These are phyloP conservation scores for Quercus gilva DNA, from an alignment of 306 rosid species.

Conservation along the genomic window DNA sequence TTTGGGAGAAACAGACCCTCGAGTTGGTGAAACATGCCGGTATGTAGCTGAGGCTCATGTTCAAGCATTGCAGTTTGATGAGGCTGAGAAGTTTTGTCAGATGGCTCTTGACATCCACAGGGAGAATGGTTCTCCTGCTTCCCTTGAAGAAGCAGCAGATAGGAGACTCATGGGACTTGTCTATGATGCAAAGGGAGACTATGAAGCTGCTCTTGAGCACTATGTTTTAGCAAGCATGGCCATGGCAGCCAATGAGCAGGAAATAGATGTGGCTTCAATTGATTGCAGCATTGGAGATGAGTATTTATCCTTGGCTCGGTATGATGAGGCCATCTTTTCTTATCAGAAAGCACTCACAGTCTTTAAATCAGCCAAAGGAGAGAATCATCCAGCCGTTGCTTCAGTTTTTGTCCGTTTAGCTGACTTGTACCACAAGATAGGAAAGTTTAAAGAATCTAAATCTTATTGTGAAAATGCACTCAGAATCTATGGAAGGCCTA, in stretches of 20 bases:
- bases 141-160: slow-evolving; percentile 78
- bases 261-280: slow-evolving; percentile 60
- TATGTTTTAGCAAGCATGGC: slow-evolving; percentile 79
- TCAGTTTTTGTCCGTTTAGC: slow-evolving; percentile 79
- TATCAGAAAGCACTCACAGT: slow-evolving; percentile 73
- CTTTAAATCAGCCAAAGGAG: slow-evolving; percentile 75
- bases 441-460: slow-evolving; percentile 75
- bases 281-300: slow-evolving; percentile 88
- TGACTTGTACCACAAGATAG: slow-evolving; percentile 73
- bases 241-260: slow-evolving; percentile 63
- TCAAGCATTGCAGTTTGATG: slow-evolving; percentile 79
- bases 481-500: slow-evolving; percentile 54
- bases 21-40: slow-evolving; percentile 71
- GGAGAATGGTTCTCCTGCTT: slow-evolving; percentile 53
- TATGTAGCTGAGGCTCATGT: slow-evolving; percentile 89
- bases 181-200: slow-evolving; percentile 80
- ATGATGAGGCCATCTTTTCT: slow-evolving; percentile 73
- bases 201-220: slow-evolving; percentile 81
- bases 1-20: slow-evolving; percentile 66
- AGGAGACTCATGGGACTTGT: slow-evolving; percentile 85
- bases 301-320: slow-evolving; percentile 62
- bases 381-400: slow-evolving; percentile 69
- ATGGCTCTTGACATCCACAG: slow-evolving; percentile 69
- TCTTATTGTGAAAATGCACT: slow-evolving; percentile 76
- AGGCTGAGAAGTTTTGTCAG: slow-evolving; percentile 75